phyloP scores from a whole-genome alignment of 2,329 filamentous ascomycete genomes.

The Periconia digitata region DNA sequence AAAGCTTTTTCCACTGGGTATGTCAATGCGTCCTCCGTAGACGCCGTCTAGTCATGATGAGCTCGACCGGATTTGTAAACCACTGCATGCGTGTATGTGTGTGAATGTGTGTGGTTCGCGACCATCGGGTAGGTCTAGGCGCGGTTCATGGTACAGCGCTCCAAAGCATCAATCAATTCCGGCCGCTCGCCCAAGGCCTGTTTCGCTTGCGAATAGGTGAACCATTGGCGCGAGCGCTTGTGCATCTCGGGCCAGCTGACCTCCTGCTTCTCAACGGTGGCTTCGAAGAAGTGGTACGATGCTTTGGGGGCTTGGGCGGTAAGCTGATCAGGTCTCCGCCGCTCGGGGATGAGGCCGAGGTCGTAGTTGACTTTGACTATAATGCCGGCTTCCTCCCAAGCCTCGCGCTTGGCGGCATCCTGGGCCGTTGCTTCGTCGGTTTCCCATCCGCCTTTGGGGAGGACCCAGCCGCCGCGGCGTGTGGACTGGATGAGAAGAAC shows the following conservation, averaged over 20 bases:
- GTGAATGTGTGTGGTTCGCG: too few species aligned
- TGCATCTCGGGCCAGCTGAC: slow-evolving; percentile 89
- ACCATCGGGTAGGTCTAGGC: slow-evolving; percentile 22
- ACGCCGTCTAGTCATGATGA: neutral
- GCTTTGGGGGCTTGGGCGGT: slow-evolving; percentile 69
- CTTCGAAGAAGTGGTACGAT: slow-evolving; percentile 82
- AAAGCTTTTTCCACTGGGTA: slow-evolving; percentile 15
- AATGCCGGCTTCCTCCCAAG: slow-evolving; percentile 98
- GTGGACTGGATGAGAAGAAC: slow-evolving; percentile 94
- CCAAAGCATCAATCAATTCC: slow-evolving; percentile 85
- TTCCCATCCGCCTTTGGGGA: slow-evolving; percentile 98
- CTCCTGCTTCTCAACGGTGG: slow-evolving; percentile 82
- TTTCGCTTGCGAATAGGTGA: slow-evolving; percentile 79
- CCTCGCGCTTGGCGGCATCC: slow-evolving; percentile 82
- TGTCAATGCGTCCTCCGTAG: slow-evolving; percentile 1
- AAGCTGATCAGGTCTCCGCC: slow-evolving; percentile 59
- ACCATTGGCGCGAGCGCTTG: slow-evolving; percentile 89
- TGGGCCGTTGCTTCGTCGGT: slow-evolving; percentile 85
- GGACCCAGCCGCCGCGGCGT: slow-evolving; percentile 87
- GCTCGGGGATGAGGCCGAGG: slow-evolving; percentile 83
- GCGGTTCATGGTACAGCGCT: slow-evolving; percentile 65
- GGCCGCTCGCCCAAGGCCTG: slow-evolving; percentile 75
- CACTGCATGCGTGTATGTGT: neutral
- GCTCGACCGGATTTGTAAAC: too few species aligned
- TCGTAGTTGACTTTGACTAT: slow-evolving; percentile 81